phyloP scores from a whole-genome alignment of 208 protist species.

The Acanthamoeba lenticulata region DNA sequence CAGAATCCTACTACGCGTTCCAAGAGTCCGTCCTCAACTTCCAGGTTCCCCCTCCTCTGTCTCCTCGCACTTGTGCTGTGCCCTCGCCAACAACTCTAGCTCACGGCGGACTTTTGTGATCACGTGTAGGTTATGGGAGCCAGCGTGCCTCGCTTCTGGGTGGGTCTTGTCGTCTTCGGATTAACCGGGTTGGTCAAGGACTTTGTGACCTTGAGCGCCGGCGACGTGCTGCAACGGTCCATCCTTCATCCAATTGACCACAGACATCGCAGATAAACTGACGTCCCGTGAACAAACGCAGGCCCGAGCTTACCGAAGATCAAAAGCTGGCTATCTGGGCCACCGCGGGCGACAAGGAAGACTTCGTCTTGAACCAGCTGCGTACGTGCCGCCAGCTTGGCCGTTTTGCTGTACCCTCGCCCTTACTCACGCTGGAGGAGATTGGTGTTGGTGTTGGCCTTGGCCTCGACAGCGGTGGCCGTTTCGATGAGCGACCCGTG shows the following conservation, averaged over 20 bases:
- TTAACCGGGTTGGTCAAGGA: slow-evolving; percentile 15
- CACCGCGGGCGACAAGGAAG: slow-evolving; percentile 11
- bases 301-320: neutral
- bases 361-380: slow-evolving; percentile 10
- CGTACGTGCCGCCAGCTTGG: neutral
- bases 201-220: neutral
- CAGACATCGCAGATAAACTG: no score
- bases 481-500: slow-evolving; percentile 12
- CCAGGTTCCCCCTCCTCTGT: neutral
- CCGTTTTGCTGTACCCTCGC: neutral
- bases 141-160: slow-evolving; percentile 50
- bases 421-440: no score
- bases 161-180: slow-evolving; percentile 20
- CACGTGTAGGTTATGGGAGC: neutral
- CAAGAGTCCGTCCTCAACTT: slow-evolving; percentile 26
- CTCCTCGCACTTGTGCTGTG: neutral
- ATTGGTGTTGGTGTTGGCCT: no score
- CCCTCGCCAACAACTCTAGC: neutral
- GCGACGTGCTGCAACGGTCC: no score
- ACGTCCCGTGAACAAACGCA: no score
- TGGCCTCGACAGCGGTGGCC: neutral
- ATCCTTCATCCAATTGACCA: no score
- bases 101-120: no score
- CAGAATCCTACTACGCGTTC: slow-evolving; percentile 37
- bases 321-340: neutral